Conservation (phyloP, 2,329 filamentous ascomycete genomes). For the Ophiocordyceps australis region DNA sequence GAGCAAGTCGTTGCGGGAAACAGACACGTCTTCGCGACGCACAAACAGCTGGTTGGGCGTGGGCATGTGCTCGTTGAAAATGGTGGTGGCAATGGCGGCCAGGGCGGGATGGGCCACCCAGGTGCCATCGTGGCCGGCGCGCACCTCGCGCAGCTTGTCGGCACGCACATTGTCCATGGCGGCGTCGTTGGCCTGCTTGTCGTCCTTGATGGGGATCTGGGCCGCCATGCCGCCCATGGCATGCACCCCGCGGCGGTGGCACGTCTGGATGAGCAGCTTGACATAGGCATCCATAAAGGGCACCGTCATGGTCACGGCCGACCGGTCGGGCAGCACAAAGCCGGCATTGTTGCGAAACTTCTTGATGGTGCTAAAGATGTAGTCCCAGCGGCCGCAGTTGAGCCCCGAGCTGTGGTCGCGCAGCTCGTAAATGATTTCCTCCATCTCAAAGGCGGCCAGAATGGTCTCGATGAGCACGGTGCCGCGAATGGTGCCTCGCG, state of each 20-base stretch:
- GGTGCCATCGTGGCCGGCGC: slow-evolving; percentile 86
- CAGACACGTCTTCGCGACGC: slow-evolving; percentile 73
- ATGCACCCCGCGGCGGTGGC: slow-evolving; percentile 91
- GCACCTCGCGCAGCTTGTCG: slow-evolving; percentile 91
- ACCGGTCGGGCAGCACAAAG: slow-evolving; percentile 87
- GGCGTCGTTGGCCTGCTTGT: slow-evolving; percentile 75
- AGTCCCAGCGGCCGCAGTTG: slow-evolving; percentile 98
- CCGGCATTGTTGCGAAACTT: slow-evolving; percentile 91
- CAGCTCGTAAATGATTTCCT: slow-evolving; percentile 99
- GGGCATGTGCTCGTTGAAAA: slow-evolving; percentile 98
- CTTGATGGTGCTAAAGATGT: slow-evolving; percentile 99
- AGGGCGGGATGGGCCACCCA: slow-evolving; percentile 97
- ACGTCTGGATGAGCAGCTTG: slow-evolving; percentile 94
- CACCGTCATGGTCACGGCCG: slow-evolving; percentile 87
- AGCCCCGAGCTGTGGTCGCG: slow-evolving; percentile 90
- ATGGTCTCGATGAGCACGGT: slow-evolving; percentile 98
- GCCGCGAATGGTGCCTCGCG: slow-evolving; percentile 78
- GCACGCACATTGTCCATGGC: slow-evolving; percentile 87
- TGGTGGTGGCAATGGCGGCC: slow-evolving; percentile 68
- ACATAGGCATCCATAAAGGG: slow-evolving; percentile 97
- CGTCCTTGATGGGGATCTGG: slow-evolving; percentile 96
- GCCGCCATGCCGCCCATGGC: slow-evolving; percentile 98
- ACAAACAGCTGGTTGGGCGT: slow-evolving; percentile 92
- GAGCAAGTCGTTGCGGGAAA: slow-evolving; percentile 76
- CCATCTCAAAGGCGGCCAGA: slow-evolving; percentile 96